Percentiles rank a stretch among this genome's conserved stretches.
These are phyloP conservation scores for Macrolepiota dolichaula DNA, from an alignment of 768 basidiomycete genomes.

Conservation along the genomic window DNA sequence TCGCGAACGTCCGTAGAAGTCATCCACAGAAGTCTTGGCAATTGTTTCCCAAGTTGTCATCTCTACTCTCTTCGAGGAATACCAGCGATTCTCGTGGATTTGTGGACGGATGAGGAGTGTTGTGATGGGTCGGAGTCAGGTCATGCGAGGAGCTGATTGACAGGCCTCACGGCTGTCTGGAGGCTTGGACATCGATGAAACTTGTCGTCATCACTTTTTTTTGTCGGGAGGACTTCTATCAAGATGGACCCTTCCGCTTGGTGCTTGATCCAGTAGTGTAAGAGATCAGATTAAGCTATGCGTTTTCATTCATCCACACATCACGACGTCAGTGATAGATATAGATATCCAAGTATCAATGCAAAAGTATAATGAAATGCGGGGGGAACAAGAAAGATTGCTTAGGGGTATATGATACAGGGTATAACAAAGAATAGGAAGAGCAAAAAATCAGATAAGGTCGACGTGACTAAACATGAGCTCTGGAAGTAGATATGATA, in stretches of 20 bases:
- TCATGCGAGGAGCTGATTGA: not conserved
- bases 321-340: not conserved
- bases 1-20: not conserved
- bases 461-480: not conserved
- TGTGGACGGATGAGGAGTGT: not conserved
- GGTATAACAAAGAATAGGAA: not conserved
- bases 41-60: not conserved
- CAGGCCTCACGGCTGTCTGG: not conserved
- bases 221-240: slow-evolving; percentile 4
- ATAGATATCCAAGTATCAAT: not conserved
- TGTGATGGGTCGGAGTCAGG: not conserved
- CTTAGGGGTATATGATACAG: not conserved
- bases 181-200: not conserved
- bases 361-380: not conserved
- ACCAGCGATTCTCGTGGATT: not conserved
- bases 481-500: not conserved
- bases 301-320: not conserved
- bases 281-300: not conserved
- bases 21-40: not conserved
- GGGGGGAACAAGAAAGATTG: not conserved
- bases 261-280: not conserved
- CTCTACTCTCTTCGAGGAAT: not conserved
- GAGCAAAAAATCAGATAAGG: slow-evolving; percentile 2
- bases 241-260: not conserved
- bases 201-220: not conserved